These are phyloP conservation scores for Leccinellum luteum DNA, from an alignment of 768 basidiomycete genomes.

Conservation along the genomic window DNA sequence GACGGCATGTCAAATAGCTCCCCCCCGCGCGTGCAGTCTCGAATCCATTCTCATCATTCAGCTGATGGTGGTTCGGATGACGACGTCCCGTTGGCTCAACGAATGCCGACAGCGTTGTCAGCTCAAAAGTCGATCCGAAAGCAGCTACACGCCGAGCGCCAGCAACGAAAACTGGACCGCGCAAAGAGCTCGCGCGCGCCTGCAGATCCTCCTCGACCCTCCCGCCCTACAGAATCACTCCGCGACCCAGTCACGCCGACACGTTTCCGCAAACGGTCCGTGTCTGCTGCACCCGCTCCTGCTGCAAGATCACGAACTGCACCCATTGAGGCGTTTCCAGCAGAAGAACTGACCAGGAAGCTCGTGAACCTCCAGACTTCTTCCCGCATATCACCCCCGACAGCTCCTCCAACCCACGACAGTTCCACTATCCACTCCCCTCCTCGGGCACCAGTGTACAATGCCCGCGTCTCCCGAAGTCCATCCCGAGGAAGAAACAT, in stretches of 20 bases:
- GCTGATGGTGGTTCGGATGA: constrained; percentile 52
- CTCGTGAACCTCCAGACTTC: constrained; percentile 49
- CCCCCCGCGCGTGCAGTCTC: constrained; percentile 21
- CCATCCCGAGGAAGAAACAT: constrained; percentile 18
- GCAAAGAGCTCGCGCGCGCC: constrained; percentile 28
- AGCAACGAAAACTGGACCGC: constrained; percentile 52
- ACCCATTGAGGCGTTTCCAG: constrained; percentile 40
- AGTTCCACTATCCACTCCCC: constrained; percentile 8
- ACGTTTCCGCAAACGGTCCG: constrained; percentile 34
- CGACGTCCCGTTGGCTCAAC: constrained; percentile 79
- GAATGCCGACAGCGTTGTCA: constrained; percentile 77
- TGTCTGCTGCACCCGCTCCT: constrained; percentile 25
- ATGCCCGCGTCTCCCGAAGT: constrained; percentile 18
- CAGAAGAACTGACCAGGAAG: constrained; percentile 59
- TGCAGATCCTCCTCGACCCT: constrained; percentile 17
- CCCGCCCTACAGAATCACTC: constrained; percentile 10
- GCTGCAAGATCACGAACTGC: constrained; percentile 32
- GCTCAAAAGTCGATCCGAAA: constrained; percentile 80
- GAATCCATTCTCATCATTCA: constrained; percentile 20
- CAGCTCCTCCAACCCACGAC: constrained; percentile 11
- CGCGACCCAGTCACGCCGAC: constrained; percentile 37
- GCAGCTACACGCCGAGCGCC: constrained; percentile 67
- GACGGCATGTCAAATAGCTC: constrained; percentile 34
- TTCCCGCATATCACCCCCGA: constrained; percentile 11
- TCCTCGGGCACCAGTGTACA: constrained; percentile 9